Evolutionary conservation across 2,329 filamentous ascomycete genomes (phyloP).

Genomic region (Colletotrichum sp.): DNA sequence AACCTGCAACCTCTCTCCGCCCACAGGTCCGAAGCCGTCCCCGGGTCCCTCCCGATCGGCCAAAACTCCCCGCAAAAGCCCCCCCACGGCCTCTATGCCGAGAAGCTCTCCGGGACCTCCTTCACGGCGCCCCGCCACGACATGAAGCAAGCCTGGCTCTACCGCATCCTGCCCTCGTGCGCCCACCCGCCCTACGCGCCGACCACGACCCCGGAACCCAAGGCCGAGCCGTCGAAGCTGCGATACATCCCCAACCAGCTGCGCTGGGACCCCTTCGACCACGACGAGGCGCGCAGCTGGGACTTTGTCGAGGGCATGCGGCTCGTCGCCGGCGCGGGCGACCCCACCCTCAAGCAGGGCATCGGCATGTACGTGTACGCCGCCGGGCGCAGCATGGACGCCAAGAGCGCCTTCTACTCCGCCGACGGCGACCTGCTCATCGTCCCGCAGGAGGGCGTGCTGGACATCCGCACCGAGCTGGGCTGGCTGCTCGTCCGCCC

Average conservation of each 20-base stretch:
- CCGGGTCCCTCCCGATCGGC: conserved; percentile 75
- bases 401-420: conserved; percentile 81
- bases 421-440: conserved; percentile 82
- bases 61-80: conserved; percentile 85
- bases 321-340: conserved; percentile 79
- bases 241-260: conserved; percentile 83
- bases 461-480: conserved; percentile 81
- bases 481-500: conserved; percentile 77
- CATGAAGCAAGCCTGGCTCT: conserved; percentile 76
- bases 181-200: conserved; percentile 62
- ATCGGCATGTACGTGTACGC: conserved; percentile 83
- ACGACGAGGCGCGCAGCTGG: conserved; percentile 60
- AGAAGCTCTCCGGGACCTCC: conserved; percentile 76
- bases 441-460: conserved; percentile 74
- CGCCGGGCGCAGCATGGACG: conserved; percentile 77
- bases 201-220: conserved; percentile 35
- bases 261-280: conserved; percentile 78
- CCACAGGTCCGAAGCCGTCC: conserved; percentile 74
- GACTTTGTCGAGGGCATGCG: conserved; percentile 66
- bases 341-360: conserved; percentile 79
- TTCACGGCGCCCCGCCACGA: conserved; percentile 74
- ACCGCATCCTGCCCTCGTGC: conserved; percentile 70
- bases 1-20: background rate
- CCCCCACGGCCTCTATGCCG: conserved; percentile 79
- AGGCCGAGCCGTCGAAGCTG: conserved; percentile 47